Conservation (phyloP, 805 yeast genomes). For the Torulaspora quercuum region DNA sequence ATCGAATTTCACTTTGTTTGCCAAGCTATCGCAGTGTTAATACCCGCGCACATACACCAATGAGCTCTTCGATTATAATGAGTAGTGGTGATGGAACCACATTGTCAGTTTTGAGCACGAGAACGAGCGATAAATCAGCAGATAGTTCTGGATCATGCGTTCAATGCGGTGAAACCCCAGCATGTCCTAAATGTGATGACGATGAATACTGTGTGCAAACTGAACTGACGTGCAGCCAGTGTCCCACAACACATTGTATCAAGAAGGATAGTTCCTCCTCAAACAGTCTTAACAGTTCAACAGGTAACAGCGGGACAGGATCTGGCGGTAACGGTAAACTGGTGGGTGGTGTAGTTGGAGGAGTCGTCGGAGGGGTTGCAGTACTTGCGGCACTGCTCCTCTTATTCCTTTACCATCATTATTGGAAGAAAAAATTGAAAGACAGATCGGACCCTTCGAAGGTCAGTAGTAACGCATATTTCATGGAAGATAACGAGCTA, state of each 20-base stretch:
- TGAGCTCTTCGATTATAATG: constrained; percentile 6
- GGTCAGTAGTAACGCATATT: constrained; percentile 20
- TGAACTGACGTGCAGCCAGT: constrained; percentile 52
- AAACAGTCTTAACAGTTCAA: constrained; percentile 13
- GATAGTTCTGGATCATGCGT: constrained; percentile 42
- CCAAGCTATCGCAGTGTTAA: no score
- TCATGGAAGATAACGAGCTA: constrained; percentile 29
- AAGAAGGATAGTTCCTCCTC: constrained; percentile 24
- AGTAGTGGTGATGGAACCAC: constrained; percentile 4
- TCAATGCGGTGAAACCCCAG: constrained; percentile 38
- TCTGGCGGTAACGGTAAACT: constrained; percentile 50
- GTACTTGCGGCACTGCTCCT: constrained; percentile 38
- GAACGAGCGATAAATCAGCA: constrained; percentile 8
- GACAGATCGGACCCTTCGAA: constrained; percentile 31
- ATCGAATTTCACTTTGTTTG: no score
- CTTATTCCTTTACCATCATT: constrained; percentile 42
- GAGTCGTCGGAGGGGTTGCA: constrained; percentile 45
- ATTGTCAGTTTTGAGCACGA: constrained; percentile 4
- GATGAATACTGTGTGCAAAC: constrained; percentile 55
- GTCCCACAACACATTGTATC: constrained; percentile 55
- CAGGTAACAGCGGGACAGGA: constrained; percentile 13
- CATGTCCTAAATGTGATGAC: constrained; percentile 53
- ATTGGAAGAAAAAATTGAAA: constrained; percentile 40
- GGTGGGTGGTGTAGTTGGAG: constrained; percentile 72
- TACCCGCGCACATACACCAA: constrained; percentile 2